Base-by-base conservation (phyloP, 768 basidiomycete species). In the Sistotremastrum niveocremeum region DNA sequence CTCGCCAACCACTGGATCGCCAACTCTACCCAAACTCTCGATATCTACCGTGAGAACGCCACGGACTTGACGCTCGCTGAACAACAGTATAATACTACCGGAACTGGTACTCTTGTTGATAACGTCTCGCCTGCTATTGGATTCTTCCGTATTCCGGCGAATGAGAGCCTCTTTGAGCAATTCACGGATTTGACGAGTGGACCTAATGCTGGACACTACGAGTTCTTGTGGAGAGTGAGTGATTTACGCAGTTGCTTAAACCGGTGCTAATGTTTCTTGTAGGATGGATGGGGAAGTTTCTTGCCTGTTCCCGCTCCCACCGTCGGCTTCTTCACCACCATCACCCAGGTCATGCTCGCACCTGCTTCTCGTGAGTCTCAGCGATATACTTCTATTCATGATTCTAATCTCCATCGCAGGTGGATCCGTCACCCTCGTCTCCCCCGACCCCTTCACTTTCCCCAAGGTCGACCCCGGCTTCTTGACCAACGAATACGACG, bases 401-500 rank as follows among this genome's bases (percentile, higher is more conserved):
- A 20, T 20, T 20, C 20, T 20, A 20, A 20, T 20, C 20, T 20
- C 20, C 20, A 20, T 41, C 11, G 29, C 39, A 55, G 54, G 52
- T 10, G 57, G 57, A 2, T 51, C 46, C 20, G 37, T 58, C 28
- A 50, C 48, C 4, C 48, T 58, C 10, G 36, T 32, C 4, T 44
- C 54, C 8, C 42, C 32, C 10, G 38, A 54, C 34, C 56, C 57
- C 3, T 51, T 56, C 42, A 51, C 47, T 10, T 12, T 20, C 28
- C 57, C 57, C 3, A n/a, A 51, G 35, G 51, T 58, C 35, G 46
- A 58, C 44, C 48, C 48, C 8, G 36, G 33, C 6, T 36, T 47
- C 20, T 62, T 64, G 30, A 45, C 43, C 6, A 41, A n/a, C 28
- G 9, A 28, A n/a, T 53, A 42, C 46, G 64, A 65, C 45, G 36